Evolutionary conservation across 192 early-diverging fungal genomes (phyloP).

Genomic region (Jimgerdemannia flammicorona): DNA sequence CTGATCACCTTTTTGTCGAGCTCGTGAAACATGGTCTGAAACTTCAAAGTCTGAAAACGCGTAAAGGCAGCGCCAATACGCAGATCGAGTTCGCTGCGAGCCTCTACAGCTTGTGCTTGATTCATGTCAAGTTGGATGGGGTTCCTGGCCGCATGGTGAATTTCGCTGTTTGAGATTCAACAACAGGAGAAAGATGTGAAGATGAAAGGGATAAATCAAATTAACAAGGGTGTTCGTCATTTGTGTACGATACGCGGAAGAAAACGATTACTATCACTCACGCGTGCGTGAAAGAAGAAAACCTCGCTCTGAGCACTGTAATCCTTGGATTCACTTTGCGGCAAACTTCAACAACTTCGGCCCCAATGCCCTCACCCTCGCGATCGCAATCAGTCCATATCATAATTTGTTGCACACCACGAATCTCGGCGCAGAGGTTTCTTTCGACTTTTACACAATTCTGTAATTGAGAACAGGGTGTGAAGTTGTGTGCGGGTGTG

Average conservation of each 20-base stretch:
- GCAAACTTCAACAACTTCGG: slow-evolving; percentile 74
- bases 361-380: slow-evolving; percentile 93
- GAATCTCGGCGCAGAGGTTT: slow-evolving; percentile 65
- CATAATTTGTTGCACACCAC: slow-evolving; percentile 61
- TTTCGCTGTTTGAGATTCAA: slow-evolving; percentile 45
- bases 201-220: not conserved
- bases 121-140: slow-evolving; percentile 70
- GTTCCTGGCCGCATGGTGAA: slow-evolving; percentile 72
- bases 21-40: slow-evolving; percentile 52
- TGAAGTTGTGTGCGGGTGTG: no score
- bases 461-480: not conserved
- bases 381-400: slow-evolving; percentile 99
- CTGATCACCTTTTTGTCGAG: slow-evolving; percentile 66
- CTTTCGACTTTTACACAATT: slow-evolving; percentile 31
- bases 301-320: slow-evolving; percentile 75
- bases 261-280: slow-evolving; percentile 22
- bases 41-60: slow-evolving; percentile 79
- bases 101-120: slow-evolving; percentile 78
- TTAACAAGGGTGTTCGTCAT: not conserved
- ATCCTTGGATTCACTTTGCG: slow-evolving; percentile 57
- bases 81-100: slow-evolving; percentile 85
- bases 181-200: slow-evolving; percentile 1
- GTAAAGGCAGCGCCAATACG: slow-evolving; percentile 91
- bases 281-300: slow-evolving; percentile 82
- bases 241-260: not conserved